Conservation (phyloP, 2,329 filamentous ascomycete genomes). For the Colletotrichum coccodes region DNA sequence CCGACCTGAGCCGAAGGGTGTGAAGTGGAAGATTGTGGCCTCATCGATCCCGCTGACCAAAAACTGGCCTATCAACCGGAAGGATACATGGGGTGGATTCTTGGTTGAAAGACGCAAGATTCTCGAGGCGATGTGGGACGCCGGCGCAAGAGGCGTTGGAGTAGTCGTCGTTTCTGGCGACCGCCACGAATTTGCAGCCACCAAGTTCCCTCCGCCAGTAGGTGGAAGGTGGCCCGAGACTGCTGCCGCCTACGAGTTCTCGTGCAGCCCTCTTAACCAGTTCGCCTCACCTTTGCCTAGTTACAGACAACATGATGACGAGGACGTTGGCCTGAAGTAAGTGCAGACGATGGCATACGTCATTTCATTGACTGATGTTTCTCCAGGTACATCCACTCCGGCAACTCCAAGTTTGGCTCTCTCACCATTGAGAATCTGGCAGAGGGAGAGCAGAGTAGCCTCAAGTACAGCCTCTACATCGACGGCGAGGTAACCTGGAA, state of each 20-base stretch:
- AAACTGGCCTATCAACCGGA: conserved; percentile 90
- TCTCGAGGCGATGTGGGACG: conserved; percentile 93
- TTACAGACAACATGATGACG: conserved; percentile 82
- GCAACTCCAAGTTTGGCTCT: conserved; percentile 89
- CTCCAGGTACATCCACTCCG: conserved; percentile 78
- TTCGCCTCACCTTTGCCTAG: conserved; percentile 90
- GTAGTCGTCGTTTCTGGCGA: conserved; percentile 90
- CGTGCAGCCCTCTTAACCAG: conserved; percentile 89
- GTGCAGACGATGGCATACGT: conserved; percentile 41
- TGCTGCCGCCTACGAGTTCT: conserved; percentile 87
- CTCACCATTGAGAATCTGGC: conserved; percentile 79
- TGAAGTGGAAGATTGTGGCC: conserved; percentile 93
- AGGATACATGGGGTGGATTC: conserved; percentile 96
- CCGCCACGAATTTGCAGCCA: conserved; percentile 96
- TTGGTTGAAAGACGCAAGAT: conserved; percentile 80
- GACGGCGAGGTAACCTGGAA: conserved; percentile 86
- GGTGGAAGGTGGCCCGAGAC: conserved; percentile 70
- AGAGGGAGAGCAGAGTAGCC: conserved; percentile 72
- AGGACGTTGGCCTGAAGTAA: conserved; percentile 88
- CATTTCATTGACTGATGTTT: conserved; percentile 34
- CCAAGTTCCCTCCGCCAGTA: conserved; percentile 74
- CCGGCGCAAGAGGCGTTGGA: conserved; percentile 78
- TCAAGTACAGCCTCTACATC: conserved; percentile 85
- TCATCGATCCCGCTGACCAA: conserved; percentile 96
- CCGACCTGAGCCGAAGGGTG: conserved; percentile 76